Evolutionary conservation across 1,284 basidiomycete species (phyloP), one percentile per base, ranked within the genome.

Genomic region (Marasmius oreades): DNA sequence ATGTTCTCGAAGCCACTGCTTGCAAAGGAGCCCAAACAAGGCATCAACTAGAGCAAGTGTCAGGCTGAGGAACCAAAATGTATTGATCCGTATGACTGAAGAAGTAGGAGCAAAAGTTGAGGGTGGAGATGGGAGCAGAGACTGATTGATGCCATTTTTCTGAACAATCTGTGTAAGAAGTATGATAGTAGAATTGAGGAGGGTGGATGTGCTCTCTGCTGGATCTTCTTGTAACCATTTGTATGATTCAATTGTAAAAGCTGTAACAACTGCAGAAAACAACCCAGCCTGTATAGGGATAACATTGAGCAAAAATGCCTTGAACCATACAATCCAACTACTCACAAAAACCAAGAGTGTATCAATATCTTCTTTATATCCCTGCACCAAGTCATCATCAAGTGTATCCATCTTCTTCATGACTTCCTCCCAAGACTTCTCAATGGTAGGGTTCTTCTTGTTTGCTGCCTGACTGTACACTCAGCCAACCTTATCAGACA

Each of bases 1-100:
- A 47, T 54, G 44, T 33, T 48, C 59, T 24, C 58, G 50, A 18
- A 59, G 33, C 58, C 58, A 59, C 46, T 59, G 58, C 31, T 59
- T 59, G 45, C 54, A 55, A 6, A 59, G 51, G 2, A 59, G 51
- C 2, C 58, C 50, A 18, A 56, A 22, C 7, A 55, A 39, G n/a
- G 53, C 57, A 2, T 53, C 31, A 28, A 48, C 31, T 5, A 59
- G 47, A 1, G 54, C 34, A 16, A 55, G 34, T 6, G 36, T 46
- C 12, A 59, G 55, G 34, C 58, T 59, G 43, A 59, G 58, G 28
- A 39, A 28, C 55, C 55, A 56, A 26, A 51, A 52, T 24, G 24
- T 31, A 37, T 56, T 56, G 48, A 43, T 44, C 26, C 24, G 16
- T 11, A 53, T 14, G 5, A 26, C 10, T 5, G 52, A 53, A 6